These are phyloP conservation scores for Zymoseptoria pseudotritici DNA, from an alignment of 2,329 filamentous ascomycete species.

Conservation along the genomic window DNA sequence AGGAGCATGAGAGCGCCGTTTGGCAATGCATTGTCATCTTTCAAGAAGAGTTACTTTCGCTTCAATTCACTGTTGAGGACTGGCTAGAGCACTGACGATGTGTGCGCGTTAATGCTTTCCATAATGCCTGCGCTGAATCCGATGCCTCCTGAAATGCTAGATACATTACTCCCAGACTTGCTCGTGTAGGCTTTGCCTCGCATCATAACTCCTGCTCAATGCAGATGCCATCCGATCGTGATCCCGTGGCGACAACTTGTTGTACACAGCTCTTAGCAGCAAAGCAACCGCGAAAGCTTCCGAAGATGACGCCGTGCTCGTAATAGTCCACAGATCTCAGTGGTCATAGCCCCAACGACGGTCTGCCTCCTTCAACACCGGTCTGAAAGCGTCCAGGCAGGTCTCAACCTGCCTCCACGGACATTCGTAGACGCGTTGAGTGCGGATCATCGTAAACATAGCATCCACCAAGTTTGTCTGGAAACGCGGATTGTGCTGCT, in stretches of 20 bases:
- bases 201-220: not conserved
- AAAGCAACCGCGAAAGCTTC: not conserved
- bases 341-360: not conserved
- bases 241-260: not conserved
- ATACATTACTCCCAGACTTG: not conserved
- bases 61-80: not conserved
- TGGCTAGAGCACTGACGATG: not conserved
- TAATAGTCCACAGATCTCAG: conserved; percentile 35
- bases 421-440: too few relatives aligned
- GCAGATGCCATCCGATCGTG: conserved; percentile 11
- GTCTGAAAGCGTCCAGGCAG: too few relatives aligned
- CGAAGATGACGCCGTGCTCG: conserved; percentile 22
- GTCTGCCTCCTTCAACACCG: too few relatives aligned
- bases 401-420: too few relatives aligned
- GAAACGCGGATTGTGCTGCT: too few relatives aligned
- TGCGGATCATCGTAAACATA: too few relatives aligned
- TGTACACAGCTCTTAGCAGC: not conserved
- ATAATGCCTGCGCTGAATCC: not conserved
- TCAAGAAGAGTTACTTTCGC: not conserved
- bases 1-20: not conserved
- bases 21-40: not conserved
- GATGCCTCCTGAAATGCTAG: not conserved
- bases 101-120: not conserved
- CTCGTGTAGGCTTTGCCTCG: not conserved
- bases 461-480: too few relatives aligned